These are phyloP conservation scores for Tuber microsphaerosporum DNA, from an alignment of 495 filamentous ascomycete genomes.

Conservation along the genomic window DNA sequence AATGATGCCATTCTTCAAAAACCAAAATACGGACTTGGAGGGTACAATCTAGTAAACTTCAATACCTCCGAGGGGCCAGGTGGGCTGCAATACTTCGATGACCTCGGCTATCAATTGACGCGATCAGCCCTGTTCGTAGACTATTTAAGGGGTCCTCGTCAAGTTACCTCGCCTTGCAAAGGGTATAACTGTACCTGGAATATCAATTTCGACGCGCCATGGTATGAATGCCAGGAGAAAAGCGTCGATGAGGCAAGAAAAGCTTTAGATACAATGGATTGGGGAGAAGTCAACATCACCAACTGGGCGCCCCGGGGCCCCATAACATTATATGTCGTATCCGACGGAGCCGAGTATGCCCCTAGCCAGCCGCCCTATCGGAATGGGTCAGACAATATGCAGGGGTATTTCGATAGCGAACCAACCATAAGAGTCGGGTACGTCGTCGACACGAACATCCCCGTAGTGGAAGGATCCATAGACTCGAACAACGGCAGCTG, in stretches of 20 bases:
- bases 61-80: conserved; percentile 33
- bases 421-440: not conserved
- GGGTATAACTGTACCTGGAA: conserved; percentile 44
- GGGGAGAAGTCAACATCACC: accelerated
- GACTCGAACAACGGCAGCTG: not conserved
- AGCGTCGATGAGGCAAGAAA: not conserved
- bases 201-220: conserved; percentile 41
- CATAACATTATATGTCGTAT: not conserved
- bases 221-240: conserved; percentile 43
- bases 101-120: not conserved
- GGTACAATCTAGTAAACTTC: conserved; percentile 36
- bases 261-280: not conserved
- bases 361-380: not conserved
- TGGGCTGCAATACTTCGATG: not conserved
- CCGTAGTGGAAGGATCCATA: not conserved
- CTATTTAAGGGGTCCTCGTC: not conserved
- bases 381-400: not conserved
- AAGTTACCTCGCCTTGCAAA: conserved; percentile 23
- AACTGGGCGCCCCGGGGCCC: not conserved
- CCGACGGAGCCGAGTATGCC: not conserved
- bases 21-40: conserved; percentile 30
- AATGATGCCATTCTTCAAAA: conserved; percentile 23
- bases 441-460: not conserved
- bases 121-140: not conserved
- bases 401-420: not conserved